Conservation (phyloP, 2,329 filamentous ascomycete species). For the Monosporascus cannonballus region DNA sequence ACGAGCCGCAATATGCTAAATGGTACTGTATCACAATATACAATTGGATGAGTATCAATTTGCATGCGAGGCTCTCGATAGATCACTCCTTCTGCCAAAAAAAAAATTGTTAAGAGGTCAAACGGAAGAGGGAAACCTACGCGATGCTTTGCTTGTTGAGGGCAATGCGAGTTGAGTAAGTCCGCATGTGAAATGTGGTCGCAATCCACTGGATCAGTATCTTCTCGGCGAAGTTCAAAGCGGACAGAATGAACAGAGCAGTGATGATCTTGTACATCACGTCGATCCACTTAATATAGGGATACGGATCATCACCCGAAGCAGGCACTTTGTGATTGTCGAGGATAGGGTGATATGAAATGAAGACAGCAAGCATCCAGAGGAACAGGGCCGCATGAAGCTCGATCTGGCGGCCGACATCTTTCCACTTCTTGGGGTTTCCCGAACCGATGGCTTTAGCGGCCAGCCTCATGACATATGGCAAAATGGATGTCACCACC, state of each 20-base stretch:
- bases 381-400: conserved; percentile 81
- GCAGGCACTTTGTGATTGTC: conserved; percentile 44
- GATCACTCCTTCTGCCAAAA: too few species aligned
- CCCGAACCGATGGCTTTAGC: conserved; percentile 74
- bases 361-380: conserved; percentile 82
- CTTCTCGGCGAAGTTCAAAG: conserved; percentile 84
- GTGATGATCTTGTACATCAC: conserved; percentile 83
- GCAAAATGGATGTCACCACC: conserved; percentile 46
- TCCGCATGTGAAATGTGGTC: conserved; percentile 84
- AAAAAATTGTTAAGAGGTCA: conserved; percentile 12
- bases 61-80: too few species aligned
- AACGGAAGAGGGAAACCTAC: conserved; percentile 39
- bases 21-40: too few species aligned
- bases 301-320: conserved; percentile 38
- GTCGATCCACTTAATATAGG: conserved; percentile 61
- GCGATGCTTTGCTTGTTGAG: conserved; percentile 86
- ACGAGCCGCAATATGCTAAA: neutral
- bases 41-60: too few species aligned
- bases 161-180: conserved; percentile 85
- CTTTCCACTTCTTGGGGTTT: conserved; percentile 87
- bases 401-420: conserved; percentile 80
- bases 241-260: conserved; percentile 70
- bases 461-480: conserved; percentile 39
- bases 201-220: conserved; percentile 93
- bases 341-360: conserved; percentile 82